Percentiles rank a stretch among this genome's conserved stretches.
phyloP scores from a whole-genome alignment of 208 protist genomes.

The Crithidia brevicula region DNA sequence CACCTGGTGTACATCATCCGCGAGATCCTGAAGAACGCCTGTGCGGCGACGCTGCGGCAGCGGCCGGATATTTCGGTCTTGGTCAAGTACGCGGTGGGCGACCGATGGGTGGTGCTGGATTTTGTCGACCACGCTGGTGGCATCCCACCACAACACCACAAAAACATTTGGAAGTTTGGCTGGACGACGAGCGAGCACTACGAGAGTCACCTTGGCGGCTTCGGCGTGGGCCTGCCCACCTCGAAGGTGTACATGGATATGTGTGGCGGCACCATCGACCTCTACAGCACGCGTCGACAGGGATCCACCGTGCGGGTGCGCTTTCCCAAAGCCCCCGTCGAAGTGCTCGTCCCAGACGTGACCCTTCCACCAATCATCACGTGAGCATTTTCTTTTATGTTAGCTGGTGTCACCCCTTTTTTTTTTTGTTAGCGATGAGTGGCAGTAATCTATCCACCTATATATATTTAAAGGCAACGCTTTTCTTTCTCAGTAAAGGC shows the following conservation, averaged over 20 bases:
- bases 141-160: conserved; percentile 40
- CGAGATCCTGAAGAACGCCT: conserved; percentile 91
- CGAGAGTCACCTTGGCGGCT: conserved; percentile 71
- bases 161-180: conserved; percentile 87
- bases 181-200: conserved; percentile 80
- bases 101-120: conserved; percentile 75
- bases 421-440: no score
- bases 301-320: conserved; percentile 84
- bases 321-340: conserved; percentile 74
- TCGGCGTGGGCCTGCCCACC: conserved; percentile 81
- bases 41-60: conserved; percentile 47
- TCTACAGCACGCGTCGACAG: conserved; percentile 45
- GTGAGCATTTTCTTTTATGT: no score
- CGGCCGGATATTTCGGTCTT: conserved; percentile 36
- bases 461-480: no score
- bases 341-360: conserved; percentile 55
- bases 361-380: conserved; percentile 11
- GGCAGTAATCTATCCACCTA: no score
- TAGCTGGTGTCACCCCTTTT: conserved; percentile 7
- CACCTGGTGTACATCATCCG: conserved; percentile 82
- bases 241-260: conserved; percentile 90
- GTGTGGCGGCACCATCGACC: conserved; percentile 78
- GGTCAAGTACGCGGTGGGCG: conserved; percentile 57
- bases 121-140: conserved; percentile 73
- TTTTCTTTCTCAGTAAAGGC: no score